Conservation (phyloP, 2,329 filamentous ascomycete genomes). For the Coniochaeta sp. region DNA sequence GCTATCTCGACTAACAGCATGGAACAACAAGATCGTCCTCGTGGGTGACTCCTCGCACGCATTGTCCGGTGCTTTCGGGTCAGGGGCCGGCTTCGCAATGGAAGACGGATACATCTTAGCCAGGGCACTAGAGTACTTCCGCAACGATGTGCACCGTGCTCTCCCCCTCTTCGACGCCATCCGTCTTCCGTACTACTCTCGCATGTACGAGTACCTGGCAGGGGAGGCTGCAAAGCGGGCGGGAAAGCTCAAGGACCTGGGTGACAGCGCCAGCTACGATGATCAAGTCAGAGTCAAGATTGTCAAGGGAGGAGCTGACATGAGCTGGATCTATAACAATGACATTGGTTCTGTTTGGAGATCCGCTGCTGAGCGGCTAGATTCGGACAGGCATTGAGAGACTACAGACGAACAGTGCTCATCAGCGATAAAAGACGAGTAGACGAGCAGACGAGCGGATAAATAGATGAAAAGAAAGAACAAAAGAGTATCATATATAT, state of each 20-base stretch:
- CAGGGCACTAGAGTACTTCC: conserved; percentile 15
- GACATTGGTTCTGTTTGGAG: conserved; percentile 6
- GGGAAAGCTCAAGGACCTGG: conserved; percentile 6
- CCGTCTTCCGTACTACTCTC: conserved; percentile 20
- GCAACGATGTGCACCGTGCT: conserved; percentile 16
- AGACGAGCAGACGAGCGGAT: no score
- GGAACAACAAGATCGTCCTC: conserved; percentile 32
- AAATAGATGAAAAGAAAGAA: no score
- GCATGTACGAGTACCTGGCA: conserved; percentile 15
- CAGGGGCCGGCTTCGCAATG: conserved; percentile 29
- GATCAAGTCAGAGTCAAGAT: conserved; percentile 9
- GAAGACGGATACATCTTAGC: conserved; percentile 22
- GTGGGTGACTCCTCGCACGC: conserved; percentile 49
- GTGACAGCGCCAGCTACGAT: conserved; percentile 2
- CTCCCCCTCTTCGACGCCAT: conserved; percentile 18
- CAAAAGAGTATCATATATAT: no score
- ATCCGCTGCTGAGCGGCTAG: background rate
- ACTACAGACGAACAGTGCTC: no score
- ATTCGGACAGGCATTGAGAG: background rate
- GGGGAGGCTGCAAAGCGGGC: conserved; percentile 3
- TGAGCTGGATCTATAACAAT: conserved; percentile 12
- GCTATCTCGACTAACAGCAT: conserved; percentile 16
- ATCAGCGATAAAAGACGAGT: background rate
- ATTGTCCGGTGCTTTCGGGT: conserved; percentile 35
- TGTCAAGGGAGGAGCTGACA: conserved; percentile 7